These are phyloP conservation scores for Lobulomyces angularis DNA, from an alignment of 192 early-diverging fungal species.

Conservation along the genomic window DNA sequence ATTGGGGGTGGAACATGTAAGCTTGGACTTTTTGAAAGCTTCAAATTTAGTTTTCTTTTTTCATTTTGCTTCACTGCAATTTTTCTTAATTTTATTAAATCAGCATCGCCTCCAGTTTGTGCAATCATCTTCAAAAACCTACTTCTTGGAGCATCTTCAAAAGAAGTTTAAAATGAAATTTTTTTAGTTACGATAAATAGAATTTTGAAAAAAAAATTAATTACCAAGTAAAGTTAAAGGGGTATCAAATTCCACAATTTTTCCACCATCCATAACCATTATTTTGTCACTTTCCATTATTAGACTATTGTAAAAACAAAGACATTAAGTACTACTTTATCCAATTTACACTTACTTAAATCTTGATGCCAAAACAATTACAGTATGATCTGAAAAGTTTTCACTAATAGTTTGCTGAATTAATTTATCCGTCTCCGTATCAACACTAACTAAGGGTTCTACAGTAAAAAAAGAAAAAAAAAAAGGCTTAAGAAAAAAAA, in stretches of 20 bases:
- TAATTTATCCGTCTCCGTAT: slow-evolving; percentile 22
- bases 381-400: slow-evolving; percentile 18
- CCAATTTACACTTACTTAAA: slow-evolving; percentile 4
- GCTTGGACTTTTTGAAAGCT: too few relatives aligned
- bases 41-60: too few relatives aligned
- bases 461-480: neutral
- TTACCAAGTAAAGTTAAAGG: slow-evolving; percentile 55
- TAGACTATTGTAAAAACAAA: neutral
- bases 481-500: neutral
- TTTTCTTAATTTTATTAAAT: slow-evolving; percentile 5
- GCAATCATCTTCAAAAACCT: slow-evolving; percentile 22
- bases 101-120: slow-evolving; percentile 15
- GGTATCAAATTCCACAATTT: slow-evolving; percentile 68
- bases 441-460: slow-evolving; percentile 21
- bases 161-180: neutral
- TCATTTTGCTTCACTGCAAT: slow-evolving; percentile 6
- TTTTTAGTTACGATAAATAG: neutral
- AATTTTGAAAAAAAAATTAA: too few relatives aligned
- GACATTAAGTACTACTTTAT: neutral
- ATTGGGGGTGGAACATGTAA: too few relatives aligned
- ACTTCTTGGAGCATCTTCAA: slow-evolving; percentile 1
- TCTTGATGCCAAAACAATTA: slow-evolving; percentile 20
- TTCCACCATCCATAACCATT: slow-evolving; percentile 65
- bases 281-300: slow-evolving; percentile 46
- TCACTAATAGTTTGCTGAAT: slow-evolving; percentile 22